Evolutionary conservation across 352 stramenopile genomes (phyloP), one percentile per base, ranked within the genome.

Genomic region (Globisporangium parvum): DNA sequence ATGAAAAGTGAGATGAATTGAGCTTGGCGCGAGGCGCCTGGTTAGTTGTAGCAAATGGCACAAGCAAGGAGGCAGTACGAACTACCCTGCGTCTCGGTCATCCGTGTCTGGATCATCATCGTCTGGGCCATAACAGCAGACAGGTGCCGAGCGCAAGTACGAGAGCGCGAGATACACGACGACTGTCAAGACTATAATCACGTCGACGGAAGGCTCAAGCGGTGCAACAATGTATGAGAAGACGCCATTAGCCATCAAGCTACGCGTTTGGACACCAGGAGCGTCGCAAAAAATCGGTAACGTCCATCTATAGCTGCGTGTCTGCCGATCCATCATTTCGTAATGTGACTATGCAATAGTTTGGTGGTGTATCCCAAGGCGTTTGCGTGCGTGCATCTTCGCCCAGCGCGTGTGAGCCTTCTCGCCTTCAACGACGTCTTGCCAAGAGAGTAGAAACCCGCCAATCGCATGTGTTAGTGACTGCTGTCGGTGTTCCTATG

Each of bases 351-450:
- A n/a, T 12, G 18, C 41, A 9, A 14, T 24, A 47, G 1, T 47
- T n/a, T 14, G 17, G n/a, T 6, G 17, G 6, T 18, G 15, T 21
- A 14, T 31, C 26, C n/a, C n/a, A 11, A 6, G 12, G 9, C 4
- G 20, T 6, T 21, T 46, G 18, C 46, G 55, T 42, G 42, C 39
- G 14, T 60, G 55, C 20, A n/a, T 60, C 26, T 60, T 50, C 0
- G 51, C 46, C 46, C 51, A 63, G 26, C 55, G 56, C 6, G 61
- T 63, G 9, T 24, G 55, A 18, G 51, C 46, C 21, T 64, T 58
- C 5, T 64, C 46, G 1, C 56, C 61, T 39, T 53, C 55, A 24
- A 53, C 42, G 1, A 67, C 28, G 1, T 58, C 49, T 12, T 39
- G 8, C 1, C 20, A n/a, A 21, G 41, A 24, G 18, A 8, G 5